A percentile compares a stretch with the other conserved stretches of the same genome.
phyloP scores from a whole-genome alignment of 169 alveolate species.

The Eimeria praecox region DNA sequence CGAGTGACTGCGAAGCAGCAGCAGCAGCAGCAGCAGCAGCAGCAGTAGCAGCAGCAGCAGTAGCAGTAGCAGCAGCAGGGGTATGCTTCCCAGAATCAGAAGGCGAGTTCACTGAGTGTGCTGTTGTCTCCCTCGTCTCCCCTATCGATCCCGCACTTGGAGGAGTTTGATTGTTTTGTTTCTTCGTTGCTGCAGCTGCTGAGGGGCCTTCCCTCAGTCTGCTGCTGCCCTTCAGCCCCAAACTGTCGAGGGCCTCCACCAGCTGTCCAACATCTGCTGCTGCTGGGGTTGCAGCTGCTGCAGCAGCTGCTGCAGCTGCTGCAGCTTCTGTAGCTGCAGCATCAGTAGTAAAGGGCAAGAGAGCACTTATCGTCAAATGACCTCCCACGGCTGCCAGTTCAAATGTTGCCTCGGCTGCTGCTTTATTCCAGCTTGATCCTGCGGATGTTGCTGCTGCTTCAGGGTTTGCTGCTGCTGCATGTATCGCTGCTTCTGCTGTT shows the following conservation, averaged over 20 bases:
- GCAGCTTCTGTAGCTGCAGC: not conserved
- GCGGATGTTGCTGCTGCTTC: not conserved
- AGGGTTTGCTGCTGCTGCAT: not conserved
- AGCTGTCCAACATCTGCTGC: not conserved
- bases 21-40: not conserved
- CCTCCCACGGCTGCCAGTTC: not conserved
- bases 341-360: not conserved
- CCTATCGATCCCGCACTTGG: not conserved
- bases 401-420: not conserved
- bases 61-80: too few species aligned
- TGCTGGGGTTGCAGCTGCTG: not conserved
- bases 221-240: not conserved
- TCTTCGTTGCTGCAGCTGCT: too few species aligned
- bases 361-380: not conserved
- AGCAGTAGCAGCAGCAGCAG: not conserved
- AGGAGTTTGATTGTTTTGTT: too few species aligned
- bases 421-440: not conserved
- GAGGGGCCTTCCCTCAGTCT: too few species aligned
- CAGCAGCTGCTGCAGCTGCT: conserved; percentile 24
- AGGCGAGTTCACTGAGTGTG: too few species aligned
- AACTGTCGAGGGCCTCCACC: not conserved
- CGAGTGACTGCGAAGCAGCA: not conserved
- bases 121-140: not conserved
- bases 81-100: too few species aligned
- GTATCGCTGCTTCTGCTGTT: not conserved